Percentiles rank a stretch among this genome's conserved stretches.
These are phyloP conservation scores for Acanthamoeba culbertsoni DNA, from an alignment of 208 protist genomes.

Conservation along the genomic window DNA sequence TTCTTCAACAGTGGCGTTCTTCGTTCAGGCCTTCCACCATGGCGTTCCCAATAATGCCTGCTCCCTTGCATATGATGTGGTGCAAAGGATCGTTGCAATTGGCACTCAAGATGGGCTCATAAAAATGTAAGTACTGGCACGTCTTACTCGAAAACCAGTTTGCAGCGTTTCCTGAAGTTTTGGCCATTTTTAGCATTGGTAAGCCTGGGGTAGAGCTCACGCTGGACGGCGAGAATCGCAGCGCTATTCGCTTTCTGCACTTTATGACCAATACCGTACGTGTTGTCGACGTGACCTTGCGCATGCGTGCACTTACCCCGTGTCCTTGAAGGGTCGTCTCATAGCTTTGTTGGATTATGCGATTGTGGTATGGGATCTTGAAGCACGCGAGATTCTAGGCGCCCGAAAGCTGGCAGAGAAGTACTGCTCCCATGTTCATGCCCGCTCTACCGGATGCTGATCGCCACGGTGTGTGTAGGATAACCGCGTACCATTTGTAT, in stretches of 20 bases:
- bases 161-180: no score
- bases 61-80: constrained; percentile 13
- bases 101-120: background rate
- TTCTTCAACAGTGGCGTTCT: background rate
- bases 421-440: background rate
- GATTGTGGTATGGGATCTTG: constrained; percentile 9
- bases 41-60: constrained; percentile 26
- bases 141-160: background rate
- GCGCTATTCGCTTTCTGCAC: background rate
- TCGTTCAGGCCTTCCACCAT: constrained; percentile 6
- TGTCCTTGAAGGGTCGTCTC: background rate
- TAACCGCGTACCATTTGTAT: background rate
- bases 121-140: constrained; percentile 50
- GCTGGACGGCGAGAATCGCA: background rate
- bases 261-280: constrained; percentile 21
- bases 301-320: background rate
- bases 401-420: background rate
- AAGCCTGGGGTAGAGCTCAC: constrained; percentile 10
- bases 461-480: background rate
- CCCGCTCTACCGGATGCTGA: no score
- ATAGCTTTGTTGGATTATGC: background rate
- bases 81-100: constrained; percentile 14
- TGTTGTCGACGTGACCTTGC: no score
- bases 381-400: background rate
- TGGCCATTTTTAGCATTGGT: no score